Evolutionary conservation across 106 monocot species (phyloP).

Genomic region (Apostasia shenzhenica): DNA sequence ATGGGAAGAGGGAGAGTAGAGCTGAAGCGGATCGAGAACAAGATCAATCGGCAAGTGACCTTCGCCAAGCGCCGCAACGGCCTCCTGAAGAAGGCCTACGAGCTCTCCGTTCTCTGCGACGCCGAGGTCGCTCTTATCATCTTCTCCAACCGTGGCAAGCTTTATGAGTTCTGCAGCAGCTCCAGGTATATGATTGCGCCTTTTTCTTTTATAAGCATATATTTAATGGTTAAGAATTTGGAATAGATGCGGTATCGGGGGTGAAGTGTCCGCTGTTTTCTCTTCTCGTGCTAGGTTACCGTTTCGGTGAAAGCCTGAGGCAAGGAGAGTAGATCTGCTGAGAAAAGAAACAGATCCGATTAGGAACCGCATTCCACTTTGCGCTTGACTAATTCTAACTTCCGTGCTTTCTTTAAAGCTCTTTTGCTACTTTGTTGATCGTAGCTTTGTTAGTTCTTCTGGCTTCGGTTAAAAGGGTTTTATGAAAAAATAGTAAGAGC

Average conservation of each 20-base stretch:
- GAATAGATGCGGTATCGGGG: too few species aligned
- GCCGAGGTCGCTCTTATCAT: constrained; percentile 67
- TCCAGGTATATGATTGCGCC: background rate
- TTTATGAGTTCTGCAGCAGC: constrained; percentile 34
- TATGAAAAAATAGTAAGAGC: background rate
- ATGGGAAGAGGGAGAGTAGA: constrained; percentile 7
- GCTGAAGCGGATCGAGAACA: constrained; percentile 7
- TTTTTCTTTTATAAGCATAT: background rate
- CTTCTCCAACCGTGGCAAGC: constrained; percentile 54
- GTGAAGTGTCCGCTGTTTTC: too few species aligned
- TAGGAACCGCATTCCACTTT: background rate
- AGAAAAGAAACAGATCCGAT: constrained; percentile 1
- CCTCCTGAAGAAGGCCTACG: constrained; percentile 69
- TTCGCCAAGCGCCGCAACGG: constrained; percentile 57
- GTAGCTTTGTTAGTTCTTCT: constrained; percentile 1
- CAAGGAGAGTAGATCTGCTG: constrained; percentile 4
- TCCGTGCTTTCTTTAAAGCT: too few species aligned
- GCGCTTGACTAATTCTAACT: too few species aligned
- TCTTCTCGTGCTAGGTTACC: background rate
- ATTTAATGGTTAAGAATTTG: background rate
- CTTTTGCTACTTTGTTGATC: background rate
- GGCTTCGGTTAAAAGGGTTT: background rate
- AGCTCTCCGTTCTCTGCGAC: constrained; percentile 66
- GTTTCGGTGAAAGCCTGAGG: background rate
- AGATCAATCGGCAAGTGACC: constrained; percentile 33